Percentiles rank a stretch among this genome's conserved stretches.
phyloP scores from a whole-genome alignment of 2,329 filamentous ascomycete genomes.

The Stemphylium vesicarium region DNA sequence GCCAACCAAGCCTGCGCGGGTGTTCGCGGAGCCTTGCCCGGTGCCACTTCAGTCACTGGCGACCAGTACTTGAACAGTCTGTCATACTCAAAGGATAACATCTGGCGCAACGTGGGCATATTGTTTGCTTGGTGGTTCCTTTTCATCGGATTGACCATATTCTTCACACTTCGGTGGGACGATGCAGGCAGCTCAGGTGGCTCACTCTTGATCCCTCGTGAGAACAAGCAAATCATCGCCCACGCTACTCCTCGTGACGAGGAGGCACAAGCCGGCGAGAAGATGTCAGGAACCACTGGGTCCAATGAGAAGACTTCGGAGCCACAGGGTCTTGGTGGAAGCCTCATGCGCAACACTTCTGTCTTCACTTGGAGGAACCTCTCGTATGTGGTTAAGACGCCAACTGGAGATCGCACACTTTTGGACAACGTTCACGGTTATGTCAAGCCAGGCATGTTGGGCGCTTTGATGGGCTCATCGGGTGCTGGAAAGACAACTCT shows the following conservation, averaged over 20 bases:
- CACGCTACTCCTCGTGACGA: conserved; percentile 52
- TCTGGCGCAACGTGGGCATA: conserved; percentile 54
- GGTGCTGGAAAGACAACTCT: conserved; percentile 47
- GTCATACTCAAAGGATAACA: conserved; percentile 42
- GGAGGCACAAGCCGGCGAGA: conserved; percentile 50
- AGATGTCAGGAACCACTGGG: conserved; percentile 8
- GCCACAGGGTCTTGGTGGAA: neutral
- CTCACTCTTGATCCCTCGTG: conserved; percentile 63
- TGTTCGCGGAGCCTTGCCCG: conserved; percentile 61
- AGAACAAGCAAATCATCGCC: conserved; percentile 27
- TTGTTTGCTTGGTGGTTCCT: conserved; percentile 52
- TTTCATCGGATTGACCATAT: conserved; percentile 62
- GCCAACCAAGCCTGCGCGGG: conserved; percentile 62
- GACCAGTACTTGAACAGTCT: conserved; percentile 65
- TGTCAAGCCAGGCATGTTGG: conserved; percentile 61
- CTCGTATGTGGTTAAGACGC: conserved; percentile 62
- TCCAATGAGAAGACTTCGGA: conserved; percentile 37
- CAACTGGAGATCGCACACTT: conserved; percentile 49
- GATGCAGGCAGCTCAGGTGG: conserved; percentile 58
- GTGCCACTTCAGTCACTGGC: conserved; percentile 59
- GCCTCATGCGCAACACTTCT: conserved; percentile 66
- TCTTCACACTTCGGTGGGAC: conserved; percentile 64
- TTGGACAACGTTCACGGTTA: conserved; percentile 61
- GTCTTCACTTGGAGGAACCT: conserved; percentile 71
- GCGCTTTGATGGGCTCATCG: conserved; percentile 45